phyloP scores from a whole-genome alignment of 495 filamentous ascomycete genomes.

The Chaetomium cochliodes region DNA sequence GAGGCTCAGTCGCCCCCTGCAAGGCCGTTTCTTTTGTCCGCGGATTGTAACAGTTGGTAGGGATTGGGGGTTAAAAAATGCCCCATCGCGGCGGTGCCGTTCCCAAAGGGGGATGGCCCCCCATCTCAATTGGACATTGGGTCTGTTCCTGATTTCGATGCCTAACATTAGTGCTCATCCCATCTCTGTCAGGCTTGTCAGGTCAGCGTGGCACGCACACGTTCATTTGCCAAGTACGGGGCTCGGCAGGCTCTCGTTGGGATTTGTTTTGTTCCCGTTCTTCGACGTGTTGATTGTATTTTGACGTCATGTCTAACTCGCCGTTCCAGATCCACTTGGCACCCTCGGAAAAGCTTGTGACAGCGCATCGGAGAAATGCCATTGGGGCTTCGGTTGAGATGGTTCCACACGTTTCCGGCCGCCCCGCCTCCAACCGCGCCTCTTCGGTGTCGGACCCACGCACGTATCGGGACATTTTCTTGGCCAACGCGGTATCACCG shows the following conservation, averaged over 20 bases:
- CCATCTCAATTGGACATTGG: background rate
- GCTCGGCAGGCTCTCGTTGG: background rate
- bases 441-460: slow-evolving; percentile 20
- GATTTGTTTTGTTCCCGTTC: background rate
- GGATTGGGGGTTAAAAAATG: background rate
- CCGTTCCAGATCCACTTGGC: slow-evolving; percentile 7
- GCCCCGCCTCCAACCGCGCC: slow-evolving; percentile 4
- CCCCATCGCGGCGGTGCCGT: slow-evolving; percentile 13
- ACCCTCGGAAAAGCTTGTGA: slow-evolving; percentile 1
- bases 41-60: slow-evolving; percentile 14
- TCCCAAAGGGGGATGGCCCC: slow-evolving; percentile 12
- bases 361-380: background rate
- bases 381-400: background rate
- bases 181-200: too few relatives aligned
- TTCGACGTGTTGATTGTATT: slow-evolving; percentile 1
- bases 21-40: background rate
- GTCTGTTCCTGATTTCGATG: slow-evolving; percentile 4
- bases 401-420: slow-evolving; percentile 15
- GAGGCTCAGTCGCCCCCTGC: slow-evolving; percentile 11
- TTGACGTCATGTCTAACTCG: slow-evolving; percentile 16
- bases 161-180: slow-evolving; percentile 2
- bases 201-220: background rate
- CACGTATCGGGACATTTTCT: background rate
- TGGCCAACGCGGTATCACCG: slow-evolving; percentile 5
- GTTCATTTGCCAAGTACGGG: background rate